phyloP scores from a whole-genome alignment of 1,284 basidiomycete species.

The Malassezia obtusa region DNA sequence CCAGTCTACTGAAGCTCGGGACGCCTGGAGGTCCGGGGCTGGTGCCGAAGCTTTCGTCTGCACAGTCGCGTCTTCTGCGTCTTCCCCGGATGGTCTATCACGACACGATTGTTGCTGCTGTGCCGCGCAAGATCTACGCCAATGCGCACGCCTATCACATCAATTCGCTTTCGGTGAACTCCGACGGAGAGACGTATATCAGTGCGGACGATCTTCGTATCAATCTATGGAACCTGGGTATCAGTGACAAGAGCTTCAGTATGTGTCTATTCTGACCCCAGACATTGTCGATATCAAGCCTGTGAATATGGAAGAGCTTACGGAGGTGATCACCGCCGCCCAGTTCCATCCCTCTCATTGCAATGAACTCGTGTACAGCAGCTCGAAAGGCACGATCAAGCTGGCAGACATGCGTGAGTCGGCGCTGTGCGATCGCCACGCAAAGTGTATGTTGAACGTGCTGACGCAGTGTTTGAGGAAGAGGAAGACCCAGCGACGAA shows the following conservation, averaged over 20 bases:
- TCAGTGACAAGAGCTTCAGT: conserved; percentile 99
- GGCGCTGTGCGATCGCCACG: conserved; percentile 88
- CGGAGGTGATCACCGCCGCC: conserved; percentile 97
- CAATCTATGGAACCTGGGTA: conserved; percentile 97
- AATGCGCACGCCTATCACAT: conserved; percentile 99
- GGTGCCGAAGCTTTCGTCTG: conserved; percentile 9
- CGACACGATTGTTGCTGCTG: conserved; percentile 96
- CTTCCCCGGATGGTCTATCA: conserved; percentile 64
- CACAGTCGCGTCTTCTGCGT: conserved; percentile 26
- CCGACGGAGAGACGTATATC: conserved; percentile 98
- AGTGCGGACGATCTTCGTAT: conserved; percentile 93
- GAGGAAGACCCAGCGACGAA: conserved; percentile 94
- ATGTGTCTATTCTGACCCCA: conserved; percentile 53
- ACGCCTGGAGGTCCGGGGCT: neutral
- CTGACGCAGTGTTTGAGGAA: conserved; percentile 52
- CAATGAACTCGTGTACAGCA: conserved; percentile 99
- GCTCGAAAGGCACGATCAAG: conserved; percentile 99
- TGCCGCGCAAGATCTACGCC: conserved; percentile 95
- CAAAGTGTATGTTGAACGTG: conserved; percentile 67
- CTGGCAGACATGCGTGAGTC: conserved; percentile 99
- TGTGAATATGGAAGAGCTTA: conserved; percentile 98
- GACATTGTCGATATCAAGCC: conserved; percentile 99
- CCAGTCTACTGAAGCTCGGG: conserved; percentile 22
- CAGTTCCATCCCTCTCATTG: conserved; percentile 97
- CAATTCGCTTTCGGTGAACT: conserved; percentile 98